Evolutionary conservation across 2,329 filamentous ascomycete genomes (phyloP).

Genomic region (Alternaria alternata): DNA sequence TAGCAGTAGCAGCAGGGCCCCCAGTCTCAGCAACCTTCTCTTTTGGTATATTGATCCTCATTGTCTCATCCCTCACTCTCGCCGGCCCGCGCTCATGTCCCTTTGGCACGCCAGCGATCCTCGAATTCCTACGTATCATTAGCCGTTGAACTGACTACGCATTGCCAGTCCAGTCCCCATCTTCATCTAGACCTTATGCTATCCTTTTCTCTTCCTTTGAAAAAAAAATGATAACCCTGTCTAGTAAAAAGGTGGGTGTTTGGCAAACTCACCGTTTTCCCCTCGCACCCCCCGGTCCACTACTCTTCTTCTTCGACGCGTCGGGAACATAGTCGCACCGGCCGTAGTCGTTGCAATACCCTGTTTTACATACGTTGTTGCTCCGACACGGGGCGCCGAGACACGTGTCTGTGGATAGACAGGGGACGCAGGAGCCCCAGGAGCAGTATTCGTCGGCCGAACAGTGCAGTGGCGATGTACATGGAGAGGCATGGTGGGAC

Average conservation of each 20-base stretch:
- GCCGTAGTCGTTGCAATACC: constrained; percentile 40
- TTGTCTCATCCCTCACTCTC: constrained; percentile 41
- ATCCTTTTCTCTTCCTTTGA: too few relatives aligned
- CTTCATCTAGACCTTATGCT: too few relatives aligned
- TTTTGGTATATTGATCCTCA: constrained; percentile 37
- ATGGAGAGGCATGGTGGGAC: constrained; percentile 29
- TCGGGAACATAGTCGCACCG: constrained; percentile 36
- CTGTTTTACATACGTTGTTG: constrained; percentile 44
- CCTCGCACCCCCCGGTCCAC: constrained; percentile 31
- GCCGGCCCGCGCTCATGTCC: constrained; percentile 38
- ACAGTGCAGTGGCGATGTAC: constrained; percentile 35
- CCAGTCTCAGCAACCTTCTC: constrained; percentile 37
- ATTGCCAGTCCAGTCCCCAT: too few relatives aligned
- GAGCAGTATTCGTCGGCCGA: constrained; percentile 37
- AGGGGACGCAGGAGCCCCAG: constrained; percentile 39
- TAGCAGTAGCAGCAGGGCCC: background rate
- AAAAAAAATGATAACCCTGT: too few relatives aligned
- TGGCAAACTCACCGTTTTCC: constrained; percentile 15
- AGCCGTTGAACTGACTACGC: too few relatives aligned
- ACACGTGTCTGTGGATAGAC: constrained; percentile 27
- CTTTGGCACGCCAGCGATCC: constrained; percentile 31
- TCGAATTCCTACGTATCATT: constrained; percentile 17
- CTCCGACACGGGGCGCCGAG: constrained; percentile 36
- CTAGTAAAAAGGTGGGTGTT: too few relatives aligned
- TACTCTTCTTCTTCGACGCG: constrained; percentile 25